Evolutionary conservation across 129 eudicot genomes (phyloP).

Genomic region (Flaveria ramosissima): DNA sequence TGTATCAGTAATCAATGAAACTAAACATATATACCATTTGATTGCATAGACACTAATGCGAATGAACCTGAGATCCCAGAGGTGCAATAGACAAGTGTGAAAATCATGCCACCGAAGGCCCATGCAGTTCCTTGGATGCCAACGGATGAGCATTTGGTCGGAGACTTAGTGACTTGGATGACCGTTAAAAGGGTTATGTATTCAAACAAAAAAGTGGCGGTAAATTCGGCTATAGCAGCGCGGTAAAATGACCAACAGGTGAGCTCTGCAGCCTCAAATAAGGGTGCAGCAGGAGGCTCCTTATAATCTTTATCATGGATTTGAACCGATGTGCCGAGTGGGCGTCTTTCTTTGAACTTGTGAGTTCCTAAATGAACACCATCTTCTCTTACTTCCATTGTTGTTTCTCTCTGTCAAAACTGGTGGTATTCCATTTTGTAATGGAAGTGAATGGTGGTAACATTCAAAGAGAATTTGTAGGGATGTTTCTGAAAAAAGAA

Average conservation of each 20-base stretch:
- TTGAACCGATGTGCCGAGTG: conserved; percentile 66
- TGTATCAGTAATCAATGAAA: neutral
- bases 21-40: neutral
- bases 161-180: conserved; percentile 51
- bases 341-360: conserved; percentile 57
- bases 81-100: conserved; percentile 41
- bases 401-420: neutral
- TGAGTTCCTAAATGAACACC: conserved; percentile 67
- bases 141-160: conserved; percentile 52
- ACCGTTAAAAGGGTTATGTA: conserved; percentile 60
- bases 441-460: conserved; percentile 24
- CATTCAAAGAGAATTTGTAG: neutral
- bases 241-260: conserved; percentile 77
- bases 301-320: conserved; percentile 69
- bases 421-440: conserved; percentile 26
- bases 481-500: neutral
- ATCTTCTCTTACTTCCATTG: conserved; percentile 66
- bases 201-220: conserved; percentile 67
- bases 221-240: conserved; percentile 79
- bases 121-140: conserved; percentile 66
- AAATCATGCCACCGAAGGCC: conserved; percentile 47
- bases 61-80: conserved; percentile 43
- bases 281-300: conserved; percentile 67
- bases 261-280: conserved; percentile 72
- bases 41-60: neutral